These are phyloP conservation scores for Fragilaria radians DNA, from an alignment of 108 stramenopile genomes.

Conservation along the genomic window DNA sequence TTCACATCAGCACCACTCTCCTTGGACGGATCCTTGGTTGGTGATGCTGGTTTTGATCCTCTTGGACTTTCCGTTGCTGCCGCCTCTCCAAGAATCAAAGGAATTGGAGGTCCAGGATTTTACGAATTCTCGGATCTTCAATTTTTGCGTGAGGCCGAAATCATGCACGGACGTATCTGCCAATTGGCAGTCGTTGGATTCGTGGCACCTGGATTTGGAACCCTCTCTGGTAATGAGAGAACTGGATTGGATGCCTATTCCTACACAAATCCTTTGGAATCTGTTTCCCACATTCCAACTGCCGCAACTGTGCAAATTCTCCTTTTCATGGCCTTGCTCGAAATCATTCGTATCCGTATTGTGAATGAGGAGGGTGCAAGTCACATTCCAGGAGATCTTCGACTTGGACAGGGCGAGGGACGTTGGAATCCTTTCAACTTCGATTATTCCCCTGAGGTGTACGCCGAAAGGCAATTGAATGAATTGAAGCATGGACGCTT, in stretches of 20 bases:
- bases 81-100: constrained; percentile 42
- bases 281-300: constrained; percentile 72
- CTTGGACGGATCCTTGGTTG: constrained; percentile 87
- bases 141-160: constrained; percentile 96
- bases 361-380: constrained; percentile 71
- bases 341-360: constrained; percentile 77
- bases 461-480: constrained; percentile 90
- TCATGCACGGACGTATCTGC: constrained; percentile 96
- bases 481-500: constrained; percentile 98
- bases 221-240: constrained; percentile 90
- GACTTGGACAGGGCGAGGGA: constrained; percentile 87
- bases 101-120: constrained; percentile 39
- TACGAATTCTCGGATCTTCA: constrained; percentile 23
- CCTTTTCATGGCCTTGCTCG: constrained; percentile 74
- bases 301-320: constrained; percentile 85
- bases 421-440: constrained; percentile 90
- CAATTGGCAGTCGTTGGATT: constrained; percentile 95
- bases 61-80: constrained; percentile 91
- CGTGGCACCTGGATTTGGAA: constrained; percentile 92
- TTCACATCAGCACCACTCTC: constrained; percentile 61
- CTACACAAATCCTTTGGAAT: constrained; percentile 87
- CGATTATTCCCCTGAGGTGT: constrained; percentile 93
- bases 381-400: constrained; percentile 81
- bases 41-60: constrained; percentile 97
- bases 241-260: constrained; percentile 90